A percentile compares a stretch with the other conserved stretches of the same genome.
Evolutionary conservation across 768 basidiomycete genomes (phyloP).

Genomic region (Lactifluus echinatus): DNA sequence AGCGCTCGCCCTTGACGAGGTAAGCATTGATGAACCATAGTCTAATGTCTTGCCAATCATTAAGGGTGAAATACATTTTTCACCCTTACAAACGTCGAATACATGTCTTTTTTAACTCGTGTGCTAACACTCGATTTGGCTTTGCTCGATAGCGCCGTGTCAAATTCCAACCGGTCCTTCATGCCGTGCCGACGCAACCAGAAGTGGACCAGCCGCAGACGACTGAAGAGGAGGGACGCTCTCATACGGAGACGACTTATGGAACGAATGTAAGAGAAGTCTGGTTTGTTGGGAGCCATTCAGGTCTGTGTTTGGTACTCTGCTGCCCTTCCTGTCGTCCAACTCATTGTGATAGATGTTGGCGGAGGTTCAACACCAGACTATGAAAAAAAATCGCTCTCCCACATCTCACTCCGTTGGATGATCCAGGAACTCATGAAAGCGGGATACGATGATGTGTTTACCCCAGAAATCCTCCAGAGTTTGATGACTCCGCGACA

Average conservation of each 20-base stretch:
- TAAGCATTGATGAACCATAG: too few species aligned
- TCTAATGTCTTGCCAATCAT: too few species aligned
- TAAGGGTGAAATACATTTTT: too few species aligned
- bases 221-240: too few species aligned
- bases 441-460: not conserved
- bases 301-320: too few species aligned
- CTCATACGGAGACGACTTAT: too few species aligned
- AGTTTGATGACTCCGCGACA: too few species aligned
- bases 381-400: not conserved
- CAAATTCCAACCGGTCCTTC: conserved; percentile 56
- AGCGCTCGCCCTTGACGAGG: conserved; percentile 71
- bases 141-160: conserved; percentile 48
- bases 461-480: too few species aligned
- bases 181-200: conserved; percentile 20
- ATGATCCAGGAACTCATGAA: conserved; percentile 15
- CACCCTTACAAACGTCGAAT: not conserved
- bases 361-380: conserved; percentile 13
- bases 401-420: conserved; percentile 18
- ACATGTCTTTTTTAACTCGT: not conserved
- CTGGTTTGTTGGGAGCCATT: conserved; percentile 19
- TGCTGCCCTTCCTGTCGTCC: not conserved
- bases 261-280: conserved; percentile 13
- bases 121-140: not conserved
- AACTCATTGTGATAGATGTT: conserved; percentile 4
- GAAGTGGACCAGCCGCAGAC: too few species aligned